These are phyloP conservation scores for Fusarium sp. DNA, from an alignment of 2,329 filamentous ascomycete species.

Conservation along the genomic window DNA sequence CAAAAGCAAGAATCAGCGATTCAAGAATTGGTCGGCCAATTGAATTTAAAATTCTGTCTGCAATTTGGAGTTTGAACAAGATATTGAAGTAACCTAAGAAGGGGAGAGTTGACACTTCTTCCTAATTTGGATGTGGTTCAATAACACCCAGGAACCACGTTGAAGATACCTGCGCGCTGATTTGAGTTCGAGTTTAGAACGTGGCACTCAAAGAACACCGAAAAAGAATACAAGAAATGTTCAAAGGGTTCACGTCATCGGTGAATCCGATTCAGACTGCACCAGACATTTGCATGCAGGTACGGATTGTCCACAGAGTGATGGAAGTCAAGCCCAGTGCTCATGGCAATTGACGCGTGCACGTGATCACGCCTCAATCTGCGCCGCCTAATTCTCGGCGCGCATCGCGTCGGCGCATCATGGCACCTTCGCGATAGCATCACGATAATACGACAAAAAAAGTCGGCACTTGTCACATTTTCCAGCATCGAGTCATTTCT, in stretches of 20 bases:
- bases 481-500: not conserved
- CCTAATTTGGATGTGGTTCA: not conserved
- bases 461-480: constrained; percentile 9
- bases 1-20: not conserved
- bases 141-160: not conserved
- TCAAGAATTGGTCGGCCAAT: not conserved
- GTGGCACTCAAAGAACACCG: not conserved
- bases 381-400: constrained; percentile 53
- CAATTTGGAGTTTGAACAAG: not conserved
- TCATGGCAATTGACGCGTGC: constrained; percentile 15
- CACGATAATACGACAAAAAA: constrained; percentile 36
- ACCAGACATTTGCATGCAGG: not conserved
- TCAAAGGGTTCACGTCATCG: not conserved
- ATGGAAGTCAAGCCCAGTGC: not conserved
- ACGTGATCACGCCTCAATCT: constrained; percentile 46
- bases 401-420: constrained; percentile 46
- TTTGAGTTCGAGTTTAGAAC: not conserved
- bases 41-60: not conserved
- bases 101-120: not conserved
- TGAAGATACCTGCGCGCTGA: not conserved
- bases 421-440: constrained; percentile 44
- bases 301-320: not conserved
- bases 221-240: not conserved
- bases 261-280: not conserved
- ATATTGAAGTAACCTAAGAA: not conserved